Evolutionary conservation across 352 stramenopile genomes (phyloP).

Genomic region (Phytophthora sp.): DNA sequence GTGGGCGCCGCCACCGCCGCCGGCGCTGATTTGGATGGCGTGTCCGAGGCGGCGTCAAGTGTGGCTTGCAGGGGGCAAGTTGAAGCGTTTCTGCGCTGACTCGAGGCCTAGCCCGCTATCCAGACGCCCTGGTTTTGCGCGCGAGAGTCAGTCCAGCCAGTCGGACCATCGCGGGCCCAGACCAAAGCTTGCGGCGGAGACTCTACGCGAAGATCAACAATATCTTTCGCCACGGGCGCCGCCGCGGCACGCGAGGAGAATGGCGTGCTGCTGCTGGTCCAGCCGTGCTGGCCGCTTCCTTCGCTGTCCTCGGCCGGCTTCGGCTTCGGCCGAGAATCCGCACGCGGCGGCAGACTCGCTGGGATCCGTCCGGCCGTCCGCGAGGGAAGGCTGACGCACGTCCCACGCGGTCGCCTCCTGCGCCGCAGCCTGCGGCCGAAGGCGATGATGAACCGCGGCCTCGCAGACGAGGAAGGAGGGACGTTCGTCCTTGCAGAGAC

Average conservation of each 20-base stretch:
- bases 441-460: neutral
- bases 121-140: constrained; percentile 10
- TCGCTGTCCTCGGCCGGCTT: neutral
- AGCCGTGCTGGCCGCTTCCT: neutral
- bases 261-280: neutral
- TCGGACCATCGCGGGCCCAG: constrained; percentile 17
- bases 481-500: constrained; percentile 26
- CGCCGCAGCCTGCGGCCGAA: neutral
- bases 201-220: constrained; percentile 3
- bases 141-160: constrained; percentile 24
- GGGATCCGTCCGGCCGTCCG: constrained; percentile 3
- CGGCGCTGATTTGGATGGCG: constrained; percentile 11
- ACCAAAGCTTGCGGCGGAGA: neutral
- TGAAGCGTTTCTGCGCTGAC: constrained; percentile 17
- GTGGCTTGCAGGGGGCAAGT: too few species aligned
- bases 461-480: constrained; percentile 45
- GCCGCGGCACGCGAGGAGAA: neutral
- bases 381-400: constrained; percentile 18
- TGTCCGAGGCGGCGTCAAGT: too few species aligned
- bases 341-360: neutral
- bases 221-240: constrained; percentile 15
- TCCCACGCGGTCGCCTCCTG: neutral
- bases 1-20: neutral
- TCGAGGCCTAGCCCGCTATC: constrained; percentile 25
- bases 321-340: constrained; percentile 1